Evolutionary conservation across 164 flowering plant species (phyloP).

Genomic region (Sextonia rubra): DNA sequence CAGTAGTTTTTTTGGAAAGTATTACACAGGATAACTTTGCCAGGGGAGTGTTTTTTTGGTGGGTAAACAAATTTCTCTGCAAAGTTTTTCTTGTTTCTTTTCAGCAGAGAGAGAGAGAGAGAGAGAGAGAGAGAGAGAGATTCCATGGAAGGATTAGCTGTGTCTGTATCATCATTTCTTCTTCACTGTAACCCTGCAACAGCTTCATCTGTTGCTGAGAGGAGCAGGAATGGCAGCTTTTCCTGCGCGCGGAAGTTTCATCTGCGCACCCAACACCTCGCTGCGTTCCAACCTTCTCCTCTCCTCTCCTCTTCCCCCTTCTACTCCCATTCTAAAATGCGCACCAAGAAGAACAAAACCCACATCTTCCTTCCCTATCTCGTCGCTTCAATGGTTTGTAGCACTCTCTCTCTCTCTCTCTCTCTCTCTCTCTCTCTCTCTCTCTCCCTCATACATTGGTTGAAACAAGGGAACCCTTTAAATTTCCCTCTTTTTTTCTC

Average conservation of each 20-base stretch:
- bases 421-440: too few relatives aligned
- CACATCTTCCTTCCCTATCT: conserved; percentile 78
- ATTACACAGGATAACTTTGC: too few relatives aligned
- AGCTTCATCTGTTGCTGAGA: not conserved
- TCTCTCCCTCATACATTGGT: not conserved
- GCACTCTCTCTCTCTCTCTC: conserved; percentile 11
- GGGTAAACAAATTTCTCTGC: too few relatives aligned
- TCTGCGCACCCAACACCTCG: conserved; percentile 26
- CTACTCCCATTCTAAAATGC: conserved; percentile 21
- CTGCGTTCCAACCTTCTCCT: conserved; percentile 45
- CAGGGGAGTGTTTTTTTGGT: too few relatives aligned
- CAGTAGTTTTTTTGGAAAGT: too few relatives aligned
- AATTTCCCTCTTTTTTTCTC: not conserved
- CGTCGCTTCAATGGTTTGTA: conserved; percentile 70
- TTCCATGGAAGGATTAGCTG: conserved; percentile 32
- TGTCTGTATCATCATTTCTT: conserved; percentile 23
- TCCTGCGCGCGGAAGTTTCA: conserved; percentile 20
- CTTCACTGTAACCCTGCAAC: conserved; percentile 15
- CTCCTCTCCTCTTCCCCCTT: conserved; percentile 30
- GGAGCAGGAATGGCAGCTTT: conserved; percentile 12
- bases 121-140: conserved; percentile 5
- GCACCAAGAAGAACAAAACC: conserved; percentile 30
- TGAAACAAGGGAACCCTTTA: not conserved
- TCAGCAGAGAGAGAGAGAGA: not conserved
- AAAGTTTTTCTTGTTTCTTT: too few relatives aligned